A percentile compares a stretch with the other conserved stretches of the same genome.
phyloP scores from a whole-genome alignment of 163 green algal species.

The Coccomyxa subellipsoidea region DNA sequence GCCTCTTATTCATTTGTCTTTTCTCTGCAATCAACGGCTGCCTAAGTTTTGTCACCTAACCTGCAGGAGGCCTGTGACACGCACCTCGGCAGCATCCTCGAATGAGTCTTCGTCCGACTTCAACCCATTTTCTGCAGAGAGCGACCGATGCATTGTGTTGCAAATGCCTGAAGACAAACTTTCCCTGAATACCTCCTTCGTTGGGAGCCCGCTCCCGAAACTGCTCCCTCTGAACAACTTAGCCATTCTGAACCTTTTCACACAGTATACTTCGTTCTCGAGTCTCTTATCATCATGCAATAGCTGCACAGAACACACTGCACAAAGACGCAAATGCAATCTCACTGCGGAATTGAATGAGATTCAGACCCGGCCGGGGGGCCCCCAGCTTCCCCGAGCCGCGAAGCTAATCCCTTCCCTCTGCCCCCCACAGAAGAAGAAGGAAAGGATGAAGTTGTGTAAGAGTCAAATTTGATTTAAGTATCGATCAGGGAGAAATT shows the following conservation, averaged over 20 bases:
- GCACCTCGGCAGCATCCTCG: background rate
- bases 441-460: too few species aligned
- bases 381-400: background rate
- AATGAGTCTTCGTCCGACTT: background rate
- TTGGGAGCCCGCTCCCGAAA: background rate
- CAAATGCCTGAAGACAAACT: background rate
- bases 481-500: background rate
- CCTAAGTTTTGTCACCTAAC: background rate
- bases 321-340: too few species aligned
- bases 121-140: background rate
- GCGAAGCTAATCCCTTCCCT: background rate
- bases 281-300: background rate
- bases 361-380: background rate
- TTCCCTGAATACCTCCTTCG: background rate
- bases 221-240: background rate
- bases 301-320: too few species aligned
- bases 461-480: too few species aligned
- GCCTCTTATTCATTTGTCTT: background rate
- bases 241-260: background rate
- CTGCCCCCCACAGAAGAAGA: background rate
- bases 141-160: background rate
- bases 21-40: background rate
- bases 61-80: background rate
- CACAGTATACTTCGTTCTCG: background rate
- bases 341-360: too few species aligned